Percentiles rank a stretch among this genome's conserved stretches.
Conservation (phyloP, 192 early-diverging fungal genomes). For the Mortierella claussenii region DNA sequence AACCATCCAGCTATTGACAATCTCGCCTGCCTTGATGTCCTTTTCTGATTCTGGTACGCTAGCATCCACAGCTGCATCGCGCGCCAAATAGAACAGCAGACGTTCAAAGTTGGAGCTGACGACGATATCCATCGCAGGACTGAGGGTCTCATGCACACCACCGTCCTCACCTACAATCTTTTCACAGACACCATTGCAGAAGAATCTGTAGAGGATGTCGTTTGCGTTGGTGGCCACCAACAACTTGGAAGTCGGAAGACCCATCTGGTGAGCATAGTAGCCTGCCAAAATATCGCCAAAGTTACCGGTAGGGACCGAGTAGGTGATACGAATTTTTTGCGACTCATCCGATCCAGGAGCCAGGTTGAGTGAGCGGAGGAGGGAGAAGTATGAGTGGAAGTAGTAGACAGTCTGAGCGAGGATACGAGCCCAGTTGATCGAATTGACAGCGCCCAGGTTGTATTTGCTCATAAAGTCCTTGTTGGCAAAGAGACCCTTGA, state of each 20-base stretch:
- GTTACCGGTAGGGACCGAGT: slow-evolving; percentile 96
- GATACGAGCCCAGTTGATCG: slow-evolving; percentile 99
- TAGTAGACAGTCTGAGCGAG: slow-evolving; percentile 97
- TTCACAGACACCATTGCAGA: slow-evolving; percentile 84
- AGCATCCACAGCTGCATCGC: slow-evolving; percentile 61
- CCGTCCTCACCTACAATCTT: slow-evolving; percentile 69
- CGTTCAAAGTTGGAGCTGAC: slow-evolving; percentile 98
- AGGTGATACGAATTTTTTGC: slow-evolving; percentile 64
- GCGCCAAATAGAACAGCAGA: slow-evolving; percentile 90
- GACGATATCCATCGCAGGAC: slow-evolving; percentile 98
- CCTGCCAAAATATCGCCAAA: slow-evolving; percentile 97
- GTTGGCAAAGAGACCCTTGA: slow-evolving; percentile 91
- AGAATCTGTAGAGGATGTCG: slow-evolving; percentile 97
- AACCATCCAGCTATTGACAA: slow-evolving; percentile 81
- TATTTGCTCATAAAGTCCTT: slow-evolving; percentile 76
- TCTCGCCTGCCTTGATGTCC: slow-evolving; percentile 64
- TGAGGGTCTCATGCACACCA: slow-evolving; percentile 78
- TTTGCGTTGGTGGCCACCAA: slow-evolving; percentile 97
- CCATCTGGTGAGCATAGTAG: slow-evolving; percentile 91
- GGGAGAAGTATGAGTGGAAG: slow-evolving; percentile 89
- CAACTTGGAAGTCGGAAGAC: slow-evolving; percentile 85
- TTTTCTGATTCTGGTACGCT: slow-evolving; percentile 51
- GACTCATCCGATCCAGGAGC: slow-evolving; percentile 54
- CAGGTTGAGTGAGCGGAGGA: slow-evolving; percentile 62
- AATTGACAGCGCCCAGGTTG: slow-evolving; percentile 95